These are phyloP conservation scores for Pseudoperonospora humuli DNA, from an alignment of 352 stramenopile species.

Conservation along the genomic window DNA sequence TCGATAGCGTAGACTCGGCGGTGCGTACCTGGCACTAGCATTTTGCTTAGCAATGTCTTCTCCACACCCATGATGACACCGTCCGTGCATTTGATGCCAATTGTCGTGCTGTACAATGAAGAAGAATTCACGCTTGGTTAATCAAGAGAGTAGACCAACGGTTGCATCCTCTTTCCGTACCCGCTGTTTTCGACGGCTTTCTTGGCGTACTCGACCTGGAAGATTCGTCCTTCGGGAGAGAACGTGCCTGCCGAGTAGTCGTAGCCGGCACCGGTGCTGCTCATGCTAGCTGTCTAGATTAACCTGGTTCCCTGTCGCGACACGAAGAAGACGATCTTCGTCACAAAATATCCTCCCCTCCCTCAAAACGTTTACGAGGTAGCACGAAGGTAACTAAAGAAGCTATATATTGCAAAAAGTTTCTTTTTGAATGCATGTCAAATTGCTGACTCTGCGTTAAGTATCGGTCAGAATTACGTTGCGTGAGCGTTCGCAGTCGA, in stretches of 20 bases:
- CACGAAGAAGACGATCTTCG: slow-evolving; percentile 9
- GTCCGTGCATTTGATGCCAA: slow-evolving; percentile 97
- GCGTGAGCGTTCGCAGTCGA: too few species aligned
- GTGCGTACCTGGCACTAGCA: slow-evolving; percentile 88
- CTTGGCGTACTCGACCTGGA: slow-evolving; percentile 98
- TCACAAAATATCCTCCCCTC: slow-evolving; percentile 24
- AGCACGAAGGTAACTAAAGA: slow-evolving; percentile 13
- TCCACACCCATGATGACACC: slow-evolving; percentile 96
- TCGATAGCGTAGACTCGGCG: slow-evolving; percentile 86
- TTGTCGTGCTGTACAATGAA: slow-evolving; percentile 75
- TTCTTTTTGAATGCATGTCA: too few species aligned
- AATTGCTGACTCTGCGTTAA: too few species aligned
- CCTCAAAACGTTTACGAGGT: slow-evolving; percentile 2
- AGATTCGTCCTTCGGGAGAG: slow-evolving; percentile 96
- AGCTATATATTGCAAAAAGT: too few species aligned
- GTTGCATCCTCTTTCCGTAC: slow-evolving; percentile 22
- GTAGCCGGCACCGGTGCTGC: slow-evolving; percentile 81
- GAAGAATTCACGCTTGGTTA: not conserved
- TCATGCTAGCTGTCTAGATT: slow-evolving; percentile 38
- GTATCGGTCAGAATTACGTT: too few species aligned
- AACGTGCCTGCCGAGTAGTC: slow-evolving; percentile 91
- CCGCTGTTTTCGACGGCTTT: slow-evolving; percentile 97
- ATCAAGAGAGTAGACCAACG: not conserved
- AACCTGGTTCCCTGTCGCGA: not conserved
- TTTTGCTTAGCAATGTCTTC: slow-evolving; percentile 92